Conservation (phyloP, 1,284 basidiomycete genomes). For the Stereum hirsutum region DNA sequence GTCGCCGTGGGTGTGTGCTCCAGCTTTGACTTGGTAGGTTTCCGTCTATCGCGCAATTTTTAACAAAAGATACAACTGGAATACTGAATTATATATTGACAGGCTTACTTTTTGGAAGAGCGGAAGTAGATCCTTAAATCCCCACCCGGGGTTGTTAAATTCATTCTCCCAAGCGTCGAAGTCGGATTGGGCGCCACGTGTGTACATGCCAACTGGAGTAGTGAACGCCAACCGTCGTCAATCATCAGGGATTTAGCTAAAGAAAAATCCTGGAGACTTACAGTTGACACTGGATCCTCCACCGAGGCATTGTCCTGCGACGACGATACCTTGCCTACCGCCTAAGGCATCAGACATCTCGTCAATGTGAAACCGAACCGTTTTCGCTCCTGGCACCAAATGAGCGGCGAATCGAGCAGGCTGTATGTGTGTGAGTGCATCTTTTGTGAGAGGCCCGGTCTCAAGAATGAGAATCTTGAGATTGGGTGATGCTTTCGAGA, state of each 20-base stretch:
- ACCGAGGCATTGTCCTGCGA: constrained; percentile 34
- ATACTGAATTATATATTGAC: background rate
- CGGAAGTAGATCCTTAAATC: constrained; percentile 38
- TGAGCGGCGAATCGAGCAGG: constrained; percentile 32
- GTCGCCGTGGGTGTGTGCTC: constrained; percentile 34
- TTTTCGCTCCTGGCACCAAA: constrained; percentile 22
- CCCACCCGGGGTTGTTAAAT: constrained; percentile 44
- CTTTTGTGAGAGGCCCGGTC: constrained; percentile 29
- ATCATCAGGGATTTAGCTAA: background rate
- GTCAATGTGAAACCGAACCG: constrained; percentile 26
- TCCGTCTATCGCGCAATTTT: constrained; percentile 29
- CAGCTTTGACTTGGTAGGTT: constrained; percentile 30
- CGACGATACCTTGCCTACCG: constrained; percentile 28
- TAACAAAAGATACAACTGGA: background rate
- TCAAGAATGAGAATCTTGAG: constrained; percentile 30
- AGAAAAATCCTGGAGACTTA: too few species aligned
- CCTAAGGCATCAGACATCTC: constrained; percentile 30
- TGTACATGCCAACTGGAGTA: constrained; percentile 47
- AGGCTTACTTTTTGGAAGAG: constrained; percentile 36
- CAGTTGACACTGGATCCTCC: constrained; percentile 50
- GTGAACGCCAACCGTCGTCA: background rate
- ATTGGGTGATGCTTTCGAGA: constrained; percentile 27
- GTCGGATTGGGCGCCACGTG: constrained; percentile 42
- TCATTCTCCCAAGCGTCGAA: constrained; percentile 43
- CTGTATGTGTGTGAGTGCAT: constrained; percentile 30